These are phyloP conservation scores for Blastobotrys muscicola DNA, from an alignment of 805 yeast species.

Conservation along the genomic window DNA sequence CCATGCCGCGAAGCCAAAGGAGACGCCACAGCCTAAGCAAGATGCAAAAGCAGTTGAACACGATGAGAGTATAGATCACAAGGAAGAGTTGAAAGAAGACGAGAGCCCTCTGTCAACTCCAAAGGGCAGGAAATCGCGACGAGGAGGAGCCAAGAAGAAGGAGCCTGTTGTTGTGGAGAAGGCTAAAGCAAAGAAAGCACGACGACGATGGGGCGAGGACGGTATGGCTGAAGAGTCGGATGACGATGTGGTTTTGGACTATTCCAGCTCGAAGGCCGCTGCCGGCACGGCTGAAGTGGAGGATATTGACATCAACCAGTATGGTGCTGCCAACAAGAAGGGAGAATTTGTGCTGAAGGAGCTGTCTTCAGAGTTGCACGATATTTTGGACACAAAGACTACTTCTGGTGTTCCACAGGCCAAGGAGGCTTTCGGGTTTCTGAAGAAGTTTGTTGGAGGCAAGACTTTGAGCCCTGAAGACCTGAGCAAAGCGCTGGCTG, in stretches of 20 bases:
- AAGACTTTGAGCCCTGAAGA: constrained; percentile 55
- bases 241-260: constrained; percentile 42
- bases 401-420: neutral
- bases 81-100: neutral
- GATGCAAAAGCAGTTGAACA: neutral
- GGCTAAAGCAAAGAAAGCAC: constrained; percentile 30
- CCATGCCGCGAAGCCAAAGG: neutral
- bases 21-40: constrained; percentile 5
- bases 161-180: constrained; percentile 9
- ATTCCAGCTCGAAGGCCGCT: constrained; percentile 32
- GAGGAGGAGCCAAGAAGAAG: constrained; percentile 14
- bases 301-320: constrained; percentile 20
- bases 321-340: constrained; percentile 35
- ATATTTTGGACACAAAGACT: constrained; percentile 23
- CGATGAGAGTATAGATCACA: no score
- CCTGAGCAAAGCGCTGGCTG: constrained; percentile 51
- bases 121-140: neutral
- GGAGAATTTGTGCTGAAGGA: constrained; percentile 64
- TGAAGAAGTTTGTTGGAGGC: constrained; percentile 58
- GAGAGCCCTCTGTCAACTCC: neutral
- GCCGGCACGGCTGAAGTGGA: constrained; percentile 16
- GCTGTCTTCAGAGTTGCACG: constrained; percentile 43
- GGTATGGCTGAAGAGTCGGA: constrained; percentile 43
- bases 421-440: constrained; percentile 37
- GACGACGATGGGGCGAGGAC: constrained; percentile 59